These are phyloP conservation scores for Xerocomellus intermedius DNA, from an alignment of 768 basidiomycete species.

Conservation along the genomic window DNA sequence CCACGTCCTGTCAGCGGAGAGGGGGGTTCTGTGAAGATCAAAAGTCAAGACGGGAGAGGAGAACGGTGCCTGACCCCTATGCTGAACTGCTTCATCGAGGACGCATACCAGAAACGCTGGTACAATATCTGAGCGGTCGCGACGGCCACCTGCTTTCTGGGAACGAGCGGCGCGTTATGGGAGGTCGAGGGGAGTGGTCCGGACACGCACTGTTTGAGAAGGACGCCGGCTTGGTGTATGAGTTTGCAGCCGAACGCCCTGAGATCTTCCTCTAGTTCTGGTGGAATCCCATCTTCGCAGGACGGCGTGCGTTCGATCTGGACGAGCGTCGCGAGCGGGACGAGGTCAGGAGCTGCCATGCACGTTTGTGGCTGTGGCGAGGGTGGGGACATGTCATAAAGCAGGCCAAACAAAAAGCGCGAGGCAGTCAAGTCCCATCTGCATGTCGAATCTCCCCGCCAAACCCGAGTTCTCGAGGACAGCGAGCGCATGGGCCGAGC, in stretches of 20 bases:
- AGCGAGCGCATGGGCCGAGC: slow-evolving; percentile 17
- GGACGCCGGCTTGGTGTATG: slow-evolving; percentile 90
- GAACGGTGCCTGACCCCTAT: slow-evolving; percentile 65
- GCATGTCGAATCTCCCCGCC: slow-evolving; percentile 31
- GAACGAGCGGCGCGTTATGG: slow-evolving; percentile 4
- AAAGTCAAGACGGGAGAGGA: slow-evolving; percentile 3
- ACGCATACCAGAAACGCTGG: slow-evolving; percentile 95
- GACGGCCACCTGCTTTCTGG: slow-evolving; percentile 93
- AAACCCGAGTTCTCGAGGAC: slow-evolving; percentile 31
- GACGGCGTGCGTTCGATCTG: slow-evolving; percentile 85
- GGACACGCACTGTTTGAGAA: slow-evolving; percentile 77
- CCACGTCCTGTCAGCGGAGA: slow-evolving; percentile 62
- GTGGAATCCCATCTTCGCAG: slow-evolving; percentile 74
- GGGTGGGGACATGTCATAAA: slow-evolving; percentile 5
- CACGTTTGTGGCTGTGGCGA: neutral
- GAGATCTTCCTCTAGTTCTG: slow-evolving; percentile 82
- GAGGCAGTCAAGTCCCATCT: no score
- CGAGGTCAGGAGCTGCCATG: slow-evolving; percentile 51
- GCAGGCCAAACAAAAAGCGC: slow-evolving; percentile 19
- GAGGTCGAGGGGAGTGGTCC: neutral
- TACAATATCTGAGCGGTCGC: slow-evolving; percentile 96
- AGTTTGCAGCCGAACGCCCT: slow-evolving; percentile 90
- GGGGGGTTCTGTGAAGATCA: slow-evolving; percentile 8
- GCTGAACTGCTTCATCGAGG: slow-evolving; percentile 92
- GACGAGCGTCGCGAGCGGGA: slow-evolving; percentile 78